These are phyloP conservation scores for Dendrocalamus sinicus DNA, from an alignment of 176 grass and related monocot species.

Conservation along the genomic window DNA sequence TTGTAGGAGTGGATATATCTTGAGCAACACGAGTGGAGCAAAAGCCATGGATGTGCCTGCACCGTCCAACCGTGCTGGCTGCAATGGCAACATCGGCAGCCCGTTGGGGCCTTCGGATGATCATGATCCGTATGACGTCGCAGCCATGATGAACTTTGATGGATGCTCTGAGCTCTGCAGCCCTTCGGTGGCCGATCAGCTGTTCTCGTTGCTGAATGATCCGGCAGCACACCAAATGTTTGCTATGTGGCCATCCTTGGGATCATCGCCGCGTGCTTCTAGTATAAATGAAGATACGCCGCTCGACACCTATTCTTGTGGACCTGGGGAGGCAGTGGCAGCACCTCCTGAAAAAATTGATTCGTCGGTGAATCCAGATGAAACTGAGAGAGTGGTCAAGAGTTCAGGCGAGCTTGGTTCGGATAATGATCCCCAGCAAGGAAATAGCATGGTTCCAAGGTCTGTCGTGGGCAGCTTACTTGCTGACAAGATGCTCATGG, in stretches of 20 bases:
- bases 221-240: constrained; percentile 55
- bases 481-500: constrained; percentile 75
- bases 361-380: constrained; percentile 8
- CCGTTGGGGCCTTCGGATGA: constrained; percentile 48
- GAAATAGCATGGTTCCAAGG: constrained; percentile 57
- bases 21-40: not conserved
- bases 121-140: constrained; percentile 37
- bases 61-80: constrained; percentile 35
- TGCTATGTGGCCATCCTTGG: constrained; percentile 57
- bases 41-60: constrained; percentile 52
- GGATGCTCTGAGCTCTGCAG: constrained; percentile 63
- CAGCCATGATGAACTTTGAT: constrained; percentile 65
- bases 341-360: constrained; percentile 36
- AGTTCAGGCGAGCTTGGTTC: constrained; percentile 40
- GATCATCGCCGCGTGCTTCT: constrained; percentile 47
- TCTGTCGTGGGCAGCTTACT: constrained; percentile 43
- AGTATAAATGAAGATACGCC: constrained; percentile 37
- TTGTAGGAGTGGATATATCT: constrained; percentile 25
- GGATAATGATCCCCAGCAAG: constrained; percentile 34
- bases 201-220: constrained; percentile 62
- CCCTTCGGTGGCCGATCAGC: constrained; percentile 53
- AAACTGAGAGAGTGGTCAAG: constrained; percentile 27
- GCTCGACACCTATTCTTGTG: constrained; percentile 42
- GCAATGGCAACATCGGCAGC: constrained; percentile 34
- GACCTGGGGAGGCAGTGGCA: not conserved